phyloP scores from a whole-genome alignment of 1,284 basidiomycete species.

The Inonotus obliquus region DNA sequence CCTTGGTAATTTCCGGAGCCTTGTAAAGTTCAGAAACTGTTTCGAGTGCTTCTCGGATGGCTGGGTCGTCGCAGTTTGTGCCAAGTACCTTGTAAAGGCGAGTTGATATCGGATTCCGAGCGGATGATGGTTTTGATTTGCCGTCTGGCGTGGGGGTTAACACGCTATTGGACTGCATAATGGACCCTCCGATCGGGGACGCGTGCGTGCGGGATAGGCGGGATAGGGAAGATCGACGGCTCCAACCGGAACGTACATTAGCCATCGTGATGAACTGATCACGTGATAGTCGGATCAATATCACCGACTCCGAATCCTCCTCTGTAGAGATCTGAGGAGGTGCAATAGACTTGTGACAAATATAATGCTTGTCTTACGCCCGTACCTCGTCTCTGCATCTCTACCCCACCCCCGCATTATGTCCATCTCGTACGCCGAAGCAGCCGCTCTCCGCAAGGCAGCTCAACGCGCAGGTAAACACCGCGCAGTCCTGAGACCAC shows the following conservation, averaged over 20 bases:
- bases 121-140: conserved; percentile 10
- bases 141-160: conserved; percentile 2
- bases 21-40: conserved; percentile 78
- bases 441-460: conserved; percentile 15
- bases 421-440: conserved; percentile 17
- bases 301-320: not conserved
- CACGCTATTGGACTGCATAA: not conserved
- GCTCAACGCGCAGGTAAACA: conserved; percentile 6
- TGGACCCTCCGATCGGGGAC: not conserved
- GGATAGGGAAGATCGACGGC: not conserved
- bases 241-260: not conserved
- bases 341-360: too few species aligned
- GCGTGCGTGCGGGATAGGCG: not conserved
- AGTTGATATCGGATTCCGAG: conserved; percentile 66
- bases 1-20: conserved; percentile 5
- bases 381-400: conserved; percentile 1
- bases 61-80: conserved; percentile 78
- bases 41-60: conserved; percentile 74
- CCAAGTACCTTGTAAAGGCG: conserved; percentile 87
- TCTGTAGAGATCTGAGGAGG: too few species aligned
- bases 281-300: not conserved
- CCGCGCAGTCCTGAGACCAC: not conserved
- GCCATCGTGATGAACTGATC: not conserved
- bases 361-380: conserved; percentile 11
- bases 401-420: conserved; percentile 2